Evolutionary conservation across 805 yeast genomes (phyloP).

Genomic region (Pichia membranifaciens): DNA sequence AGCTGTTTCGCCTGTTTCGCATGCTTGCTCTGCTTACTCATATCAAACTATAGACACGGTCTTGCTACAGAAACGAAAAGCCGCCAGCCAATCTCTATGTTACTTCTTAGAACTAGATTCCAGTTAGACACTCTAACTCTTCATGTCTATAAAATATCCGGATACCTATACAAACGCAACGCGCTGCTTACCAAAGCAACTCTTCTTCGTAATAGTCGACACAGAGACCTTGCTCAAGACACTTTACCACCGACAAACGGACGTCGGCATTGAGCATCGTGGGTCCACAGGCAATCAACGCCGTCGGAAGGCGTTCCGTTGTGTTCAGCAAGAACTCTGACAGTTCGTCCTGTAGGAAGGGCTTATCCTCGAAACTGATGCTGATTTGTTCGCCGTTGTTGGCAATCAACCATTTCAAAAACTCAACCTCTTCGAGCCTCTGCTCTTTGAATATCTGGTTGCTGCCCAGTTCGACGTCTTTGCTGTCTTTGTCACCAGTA

Average conservation of each 20-base stretch:
- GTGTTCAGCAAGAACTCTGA: slow-evolving; percentile 15
- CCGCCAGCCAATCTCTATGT: no score
- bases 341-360: slow-evolving; percentile 22
- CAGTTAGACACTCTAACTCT: no score
- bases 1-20: slow-evolving; percentile 24
- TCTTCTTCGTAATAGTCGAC: slow-evolving; percentile 36
- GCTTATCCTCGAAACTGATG: slow-evolving; percentile 23
- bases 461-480: background rate
- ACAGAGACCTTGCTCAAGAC: slow-evolving; percentile 23
- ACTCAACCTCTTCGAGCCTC: slow-evolving; percentile 1
- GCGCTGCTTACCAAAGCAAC: slow-evolving; percentile 27
- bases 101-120: background rate
- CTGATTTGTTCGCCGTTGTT: slow-evolving; percentile 19
- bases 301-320: slow-evolving; percentile 21
- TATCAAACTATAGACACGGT: background rate
- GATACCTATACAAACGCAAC: background rate
- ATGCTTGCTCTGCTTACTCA: slow-evolving; percentile 5
- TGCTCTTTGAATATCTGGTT: slow-evolving; percentile 1
- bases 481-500: background rate
- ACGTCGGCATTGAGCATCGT: slow-evolving; percentile 29
- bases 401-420: slow-evolving; percentile 16
- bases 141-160: background rate
- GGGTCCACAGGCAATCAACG: slow-evolving; percentile 36
- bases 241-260: slow-evolving; percentile 28
- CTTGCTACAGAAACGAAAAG: no score